Base-by-base conservation (phyloP, 257 asterid species). In the Ilex asprella region DNA sequence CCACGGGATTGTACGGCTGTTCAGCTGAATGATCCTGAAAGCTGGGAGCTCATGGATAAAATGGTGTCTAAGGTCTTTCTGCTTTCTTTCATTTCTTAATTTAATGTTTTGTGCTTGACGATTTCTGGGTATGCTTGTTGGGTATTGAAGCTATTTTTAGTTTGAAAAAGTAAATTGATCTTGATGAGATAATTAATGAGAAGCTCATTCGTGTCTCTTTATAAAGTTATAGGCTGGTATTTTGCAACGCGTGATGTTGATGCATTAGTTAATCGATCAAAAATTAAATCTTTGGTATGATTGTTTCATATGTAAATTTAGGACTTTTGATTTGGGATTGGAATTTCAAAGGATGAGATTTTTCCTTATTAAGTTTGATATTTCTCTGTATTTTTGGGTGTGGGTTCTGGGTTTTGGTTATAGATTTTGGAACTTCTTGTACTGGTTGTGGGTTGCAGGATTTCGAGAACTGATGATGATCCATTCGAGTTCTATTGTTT, bases 1-100 rank as follows among this genome's bases (percentile, higher is more conserved):
- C 99, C 97, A 5, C 86, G 89, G 65, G 96, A 89, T 30, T 93
- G 99, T 73, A 64, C 82, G 82, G 89, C 82, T 50, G 83, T 46
- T 74, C 81, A 85, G 69, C 62, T 57, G 39, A 59, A 76, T 69
- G 95, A 84, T 83, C 85, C 62, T 67, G 65, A 57, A 44, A 76
- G 16, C 58, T 90, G 75, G 31, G 63, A 50, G 63, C 78, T 63
- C 39, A 59, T 60, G 5, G 43, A 59, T 54, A 77, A 81, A 58
- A 21, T 79, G 43, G 30, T 71, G 57, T 60, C 81, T 16, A 70
- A 82, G 92, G 95, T 87, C 41, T 35, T 3, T 11, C 14, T 12
- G 2, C 5, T 49, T 49, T 15, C 5, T 49, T 49, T 15, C 14
- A 49, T 11, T 49, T 49, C 5, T 49, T 12, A 49, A 15, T 49